Evolutionary conservation across 2,329 filamentous ascomycete species (phyloP), one percentile per base, ranked within the genome.

Genomic region (Hyphodiscus sp.): DNA sequence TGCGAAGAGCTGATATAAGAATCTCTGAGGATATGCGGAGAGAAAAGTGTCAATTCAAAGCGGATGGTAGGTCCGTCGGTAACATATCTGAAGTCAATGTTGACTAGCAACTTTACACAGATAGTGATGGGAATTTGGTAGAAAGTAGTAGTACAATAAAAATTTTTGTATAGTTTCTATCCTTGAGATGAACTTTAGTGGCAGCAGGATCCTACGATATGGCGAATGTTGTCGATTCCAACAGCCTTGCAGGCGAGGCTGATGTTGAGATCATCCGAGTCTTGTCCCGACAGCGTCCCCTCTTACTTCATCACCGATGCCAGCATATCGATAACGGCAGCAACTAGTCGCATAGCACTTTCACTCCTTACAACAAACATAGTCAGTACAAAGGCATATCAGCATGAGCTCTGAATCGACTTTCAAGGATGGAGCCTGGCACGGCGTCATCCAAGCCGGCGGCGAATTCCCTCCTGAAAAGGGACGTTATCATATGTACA

Each of bases 401-500:
- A 20, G 45, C 9, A 62, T 62, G 57, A 18, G 47, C n/a, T 57
- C 56, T 13, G 26, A 6, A 29, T 56, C 57, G n/a, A 58, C 54
- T 15, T 60, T 61, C 51, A 58, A 61, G 38, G 56, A 63, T 38
- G 61, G 57, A 15, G 54, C 59, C 11, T 64, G 61, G 62, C 61
- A 64, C 56, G 58, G 60, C 49, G 49, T 53, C 16, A 58, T 64
- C 11, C 48, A 59, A 20, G 13, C 48, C 1, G 55, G 49, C 15
- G 58, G 60, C 26, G 56, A 57, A 47, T 88, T 86, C 56, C 68
- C 82, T 84, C 64, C 82, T 76, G 91, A 96, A 72, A 89, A 89
- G 73, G 89, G 80, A 49, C 81, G 94, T 52, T 97, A 97, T 69
- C 92, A 97, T 72, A 81, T 99, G 63, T 97, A 87, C 68, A 85